Conservation (phyloP, 2,329 filamentous ascomycete genomes). For the Lecanicillium sp. region DNA sequence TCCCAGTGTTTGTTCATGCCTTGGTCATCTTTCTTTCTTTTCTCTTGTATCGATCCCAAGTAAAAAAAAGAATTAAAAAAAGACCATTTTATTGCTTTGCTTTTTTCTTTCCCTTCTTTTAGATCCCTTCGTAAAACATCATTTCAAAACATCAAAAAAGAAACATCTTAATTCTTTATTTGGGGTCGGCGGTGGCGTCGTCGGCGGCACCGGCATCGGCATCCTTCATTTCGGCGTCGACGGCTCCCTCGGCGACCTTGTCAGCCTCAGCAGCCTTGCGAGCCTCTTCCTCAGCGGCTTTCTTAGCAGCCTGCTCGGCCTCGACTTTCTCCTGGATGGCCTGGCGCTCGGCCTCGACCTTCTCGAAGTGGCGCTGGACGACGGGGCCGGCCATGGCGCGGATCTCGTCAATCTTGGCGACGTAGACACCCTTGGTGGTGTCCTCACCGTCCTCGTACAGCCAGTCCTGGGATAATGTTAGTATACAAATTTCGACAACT, state of each 20-base stretch:
- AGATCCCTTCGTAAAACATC: constrained; percentile 18
- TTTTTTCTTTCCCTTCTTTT: constrained; percentile 13
- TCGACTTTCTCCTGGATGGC: constrained; percentile 71
- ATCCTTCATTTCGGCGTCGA: constrained; percentile 60
- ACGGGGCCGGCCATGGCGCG: constrained; percentile 85
- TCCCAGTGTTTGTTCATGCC: constrained; percentile 9
- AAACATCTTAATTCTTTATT: constrained; percentile 23
- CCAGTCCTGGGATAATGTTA: constrained; percentile 67
- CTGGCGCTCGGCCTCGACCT: constrained; percentile 80
- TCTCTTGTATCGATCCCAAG: constrained; percentile 1
- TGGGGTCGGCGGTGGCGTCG: constrained; percentile 32
- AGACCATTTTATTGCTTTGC: constrained; percentile 13
- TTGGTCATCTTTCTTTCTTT: constrained; percentile 8
- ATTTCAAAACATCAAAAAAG: constrained; percentile 12
- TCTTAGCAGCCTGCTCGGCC: constrained; percentile 71
- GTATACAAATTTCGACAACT: neutral
- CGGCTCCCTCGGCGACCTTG: constrained; percentile 41
- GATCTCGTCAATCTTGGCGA: constrained; percentile 94
- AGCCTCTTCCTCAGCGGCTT: constrained; percentile 52
- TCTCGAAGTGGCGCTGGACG: constrained; percentile 91
- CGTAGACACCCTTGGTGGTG: constrained; percentile 85
- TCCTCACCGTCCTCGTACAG: constrained; percentile 97
- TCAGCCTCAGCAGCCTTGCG: constrained; percentile 48
- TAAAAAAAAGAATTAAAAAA: constrained; percentile 7
- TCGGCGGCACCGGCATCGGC: constrained; percentile 43